Base-by-base conservation (phyloP, 306 rosid species). In the Dalbergia oliveri region DNA sequence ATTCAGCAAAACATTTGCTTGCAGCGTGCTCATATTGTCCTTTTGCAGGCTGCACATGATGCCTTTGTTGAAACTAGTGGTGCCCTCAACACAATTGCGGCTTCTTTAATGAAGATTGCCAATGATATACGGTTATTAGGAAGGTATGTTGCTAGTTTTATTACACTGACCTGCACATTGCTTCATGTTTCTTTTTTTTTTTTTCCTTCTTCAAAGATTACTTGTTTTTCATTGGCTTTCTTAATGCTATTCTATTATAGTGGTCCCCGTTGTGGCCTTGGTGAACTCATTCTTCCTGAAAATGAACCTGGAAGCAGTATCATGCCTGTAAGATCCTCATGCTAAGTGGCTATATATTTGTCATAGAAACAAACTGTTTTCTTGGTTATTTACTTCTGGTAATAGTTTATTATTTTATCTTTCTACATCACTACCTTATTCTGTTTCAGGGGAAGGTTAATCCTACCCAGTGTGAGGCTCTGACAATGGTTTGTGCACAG, bases 301-400 rank as follows among this genome's bases (percentile, higher is more conserved):
- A 96, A 96, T 8, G 99, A 96, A 84, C 99, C 99, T 44, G 99
- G 99, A 75, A 96, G 99, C 90, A 96, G 99, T 91, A 96, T 96
- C 44, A 96, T 96, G 99, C 99, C 98, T 13, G 99, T 96, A 89
- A 92, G 84, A 65, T 67, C 76, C 69, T 79, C 77, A 62, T 84
- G 31, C 72, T 75, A 65, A 73, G 45, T 19, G 33, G 51, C 63
- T 31, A 21, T 85, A 8, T 23, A 11, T 45, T 66, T 79, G 67
- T 59, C 64, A 14, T 33, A 31, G 49, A 59, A 77, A 77, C 50
- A 4, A 70, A 31, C 65, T 41, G 74, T 44, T 63, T 78, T 21
- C 39, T 39, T 76, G 13, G 53, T 67, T 44, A 1, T 26, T 26
- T 26, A 26, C 31, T 26, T 26, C 53, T 50, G 57, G 51, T 72